A percentile compares a stretch with the other conserved stretches of the same genome.
Conservation (phyloP, 805 yeast species). For the Zygoascus bituminiphila region DNA sequence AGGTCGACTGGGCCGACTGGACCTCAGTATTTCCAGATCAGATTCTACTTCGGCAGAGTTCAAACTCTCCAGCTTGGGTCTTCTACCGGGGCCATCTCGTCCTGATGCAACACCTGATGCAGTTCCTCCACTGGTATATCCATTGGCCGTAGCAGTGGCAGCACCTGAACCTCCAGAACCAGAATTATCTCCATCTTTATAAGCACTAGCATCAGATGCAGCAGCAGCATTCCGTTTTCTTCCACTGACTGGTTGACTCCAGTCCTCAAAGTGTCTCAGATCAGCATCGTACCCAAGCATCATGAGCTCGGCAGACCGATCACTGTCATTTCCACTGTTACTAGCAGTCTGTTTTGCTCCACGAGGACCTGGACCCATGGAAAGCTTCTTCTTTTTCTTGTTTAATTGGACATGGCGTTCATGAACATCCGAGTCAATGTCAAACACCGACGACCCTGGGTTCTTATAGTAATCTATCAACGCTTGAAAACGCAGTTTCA, state of each 20-base stretch:
- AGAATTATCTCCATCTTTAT: conserved; percentile 3
- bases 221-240: neutral
- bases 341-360: too few relatives aligned
- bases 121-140: neutral
- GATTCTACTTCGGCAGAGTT: conserved; percentile 1
- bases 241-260: conserved; percentile 1
- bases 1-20: neutral
- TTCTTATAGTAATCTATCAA: conserved; percentile 8
- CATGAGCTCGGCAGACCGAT: neutral
- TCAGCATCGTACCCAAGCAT: neutral
- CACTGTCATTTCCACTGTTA: neutral
- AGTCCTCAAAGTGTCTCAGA: conserved; percentile 3
- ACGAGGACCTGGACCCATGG: neutral
- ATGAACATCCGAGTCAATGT: conserved; percentile 1
- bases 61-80: conserved; percentile 1
- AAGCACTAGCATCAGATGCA: neutral
- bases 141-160: conserved; percentile 2
- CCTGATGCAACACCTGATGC: neutral
- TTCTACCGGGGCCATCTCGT: neutral
- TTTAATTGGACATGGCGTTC: neutral
- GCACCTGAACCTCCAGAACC: conserved; percentile 4
- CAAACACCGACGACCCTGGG: conserved; percentile 2
- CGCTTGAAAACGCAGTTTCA: conserved; percentile 11
- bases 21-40: conserved; percentile 4
- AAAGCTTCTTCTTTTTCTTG: neutral